phyloP scores from a whole-genome alignment of 495 filamentous ascomycete species.

The Amniculicola lignicola region DNA sequence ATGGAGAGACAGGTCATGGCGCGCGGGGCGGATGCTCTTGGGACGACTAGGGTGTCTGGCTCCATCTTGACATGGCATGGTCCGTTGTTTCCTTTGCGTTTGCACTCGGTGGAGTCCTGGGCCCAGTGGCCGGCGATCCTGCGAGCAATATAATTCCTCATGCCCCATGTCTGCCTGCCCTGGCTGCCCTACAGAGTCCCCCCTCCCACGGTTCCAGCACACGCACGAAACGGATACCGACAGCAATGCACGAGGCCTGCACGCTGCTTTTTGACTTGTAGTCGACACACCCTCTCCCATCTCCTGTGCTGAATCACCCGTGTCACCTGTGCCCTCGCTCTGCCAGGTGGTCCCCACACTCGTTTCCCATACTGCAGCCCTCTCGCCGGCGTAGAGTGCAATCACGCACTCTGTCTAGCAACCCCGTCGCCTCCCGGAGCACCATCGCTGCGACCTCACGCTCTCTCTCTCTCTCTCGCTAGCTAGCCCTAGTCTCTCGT shows the following conservation, averaged over 20 bases:
- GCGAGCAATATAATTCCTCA: conserved; percentile 9
- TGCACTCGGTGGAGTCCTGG: not conserved
- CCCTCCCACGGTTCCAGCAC: not conserved
- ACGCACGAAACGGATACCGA: conserved; percentile 14
- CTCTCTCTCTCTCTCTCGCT: not conserved
- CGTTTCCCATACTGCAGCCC: conserved; percentile 15
- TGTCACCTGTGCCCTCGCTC: conserved; percentile 18
- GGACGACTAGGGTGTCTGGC: conserved; percentile 4
- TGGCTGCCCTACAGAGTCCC: not conserved
- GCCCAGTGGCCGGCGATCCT: not conserved
- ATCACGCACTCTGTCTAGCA: no score
- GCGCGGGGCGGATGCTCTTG: not conserved
- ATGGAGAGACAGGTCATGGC: not conserved
- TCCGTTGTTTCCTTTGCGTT: conserved; percentile 12
- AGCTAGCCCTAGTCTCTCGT: not conserved
- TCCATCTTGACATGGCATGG: no score
- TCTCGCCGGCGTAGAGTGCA: not conserved
- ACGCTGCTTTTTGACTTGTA: conserved; percentile 8
- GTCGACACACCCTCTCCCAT: not conserved
- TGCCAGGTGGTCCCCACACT: conserved; percentile 21
- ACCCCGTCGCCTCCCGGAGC: no score
- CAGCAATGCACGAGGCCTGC: conserved; percentile 25
- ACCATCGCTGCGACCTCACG: not conserved
- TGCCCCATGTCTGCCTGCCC: not conserved
- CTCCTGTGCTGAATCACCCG: conserved; percentile 12